Base-by-base conservation (phyloP, 768 basidiomycete species). In the Pulveroboletus sp. region DNA sequence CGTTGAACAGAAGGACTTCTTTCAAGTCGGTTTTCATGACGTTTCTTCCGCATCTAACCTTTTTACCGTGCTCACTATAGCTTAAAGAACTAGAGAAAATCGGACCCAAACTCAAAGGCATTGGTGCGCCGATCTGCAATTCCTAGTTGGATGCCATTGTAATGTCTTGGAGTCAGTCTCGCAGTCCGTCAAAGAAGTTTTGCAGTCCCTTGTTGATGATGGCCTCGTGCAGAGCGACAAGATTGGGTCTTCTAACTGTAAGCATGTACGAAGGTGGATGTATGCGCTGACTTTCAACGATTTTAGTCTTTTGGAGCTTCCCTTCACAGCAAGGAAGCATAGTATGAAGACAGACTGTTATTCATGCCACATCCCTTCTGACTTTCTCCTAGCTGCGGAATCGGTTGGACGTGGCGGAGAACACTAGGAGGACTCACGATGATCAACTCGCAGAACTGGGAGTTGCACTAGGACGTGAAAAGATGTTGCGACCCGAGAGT, bases 231-330 rank as follows among this genome's bases (percentile, higher is more conserved):
- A 88, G 62, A 75, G 74, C 39, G 94, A 97, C 68, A 97, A 97
- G 71, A 93, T 95, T 49, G 93, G 93, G 30, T 88, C 93, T 8
- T 91, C 90, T 4, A 96, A 95, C 64, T 96, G 93, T 92, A 64
- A 58, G 85, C 69, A 17, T 15, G 8, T 39, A 52, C 1, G 7
- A 27, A 43, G 50, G 39, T 48, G 52, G 15, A 43, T 61, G 49
- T 58, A 61, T 67, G 55, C 66, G 62, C 47, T 47, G 38, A 49
- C 46, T 40, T 51, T 55, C 38, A 41, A 40, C 2, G 17, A 14
- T 17, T 31, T 31, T 18, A 94, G 93, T 94, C 70, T 95, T 90
- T 67, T 96, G 93, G 93, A 89, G 89, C 61, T 95, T 96, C 65
- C 93, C 93, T 14, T 93, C 90, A 1, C 89, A 93, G 51, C 80